phyloP scores from a whole-genome alignment of 805 yeast species.

The Ogataea nakhonphanomensis region DNA sequence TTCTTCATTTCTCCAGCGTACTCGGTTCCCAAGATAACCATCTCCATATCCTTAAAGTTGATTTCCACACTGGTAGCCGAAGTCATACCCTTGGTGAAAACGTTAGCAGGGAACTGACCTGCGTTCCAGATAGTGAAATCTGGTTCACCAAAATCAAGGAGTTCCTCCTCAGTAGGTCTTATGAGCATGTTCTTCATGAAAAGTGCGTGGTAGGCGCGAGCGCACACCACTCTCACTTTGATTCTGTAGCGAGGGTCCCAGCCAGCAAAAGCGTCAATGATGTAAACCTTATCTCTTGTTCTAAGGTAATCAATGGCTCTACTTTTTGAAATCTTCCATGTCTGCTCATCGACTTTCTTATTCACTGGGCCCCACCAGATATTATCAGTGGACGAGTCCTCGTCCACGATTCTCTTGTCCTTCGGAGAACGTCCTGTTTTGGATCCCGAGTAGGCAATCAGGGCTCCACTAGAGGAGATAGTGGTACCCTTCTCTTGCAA shows the following conservation, averaged over 20 bases:
- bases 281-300: constrained; percentile 90
- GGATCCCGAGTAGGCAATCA: constrained; percentile 91
- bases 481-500: constrained; percentile 86
- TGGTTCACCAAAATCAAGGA: constrained; percentile 89
- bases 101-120: constrained; percentile 98
- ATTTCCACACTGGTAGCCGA: constrained; percentile 94
- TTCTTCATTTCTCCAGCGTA: constrained; percentile 99
- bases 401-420: constrained; percentile 97
- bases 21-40: constrained; percentile 98
- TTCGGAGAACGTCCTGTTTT: constrained; percentile 98
- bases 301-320: constrained; percentile 96
- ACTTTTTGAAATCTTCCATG: constrained; percentile 93
- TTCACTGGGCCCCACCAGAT: constrained; percentile 99
- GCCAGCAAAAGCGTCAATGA: constrained; percentile 96
- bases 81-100: constrained; percentile 95
- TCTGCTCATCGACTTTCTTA: constrained; percentile 87
- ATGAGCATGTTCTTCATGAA: constrained; percentile 98
- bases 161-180: constrained; percentile 88
- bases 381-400: constrained; percentile 74
- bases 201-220: constrained; percentile 96
- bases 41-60: constrained; percentile 96
- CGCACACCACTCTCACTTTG: constrained; percentile 93
- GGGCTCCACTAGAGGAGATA: constrained; percentile 88
- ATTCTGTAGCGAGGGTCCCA: constrained; percentile 98
- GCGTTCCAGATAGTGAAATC: constrained; percentile 98